These are phyloP conservation scores for Clavispora carvajalis DNA, from an alignment of 805 yeast genomes.

Conservation along the genomic window DNA sequence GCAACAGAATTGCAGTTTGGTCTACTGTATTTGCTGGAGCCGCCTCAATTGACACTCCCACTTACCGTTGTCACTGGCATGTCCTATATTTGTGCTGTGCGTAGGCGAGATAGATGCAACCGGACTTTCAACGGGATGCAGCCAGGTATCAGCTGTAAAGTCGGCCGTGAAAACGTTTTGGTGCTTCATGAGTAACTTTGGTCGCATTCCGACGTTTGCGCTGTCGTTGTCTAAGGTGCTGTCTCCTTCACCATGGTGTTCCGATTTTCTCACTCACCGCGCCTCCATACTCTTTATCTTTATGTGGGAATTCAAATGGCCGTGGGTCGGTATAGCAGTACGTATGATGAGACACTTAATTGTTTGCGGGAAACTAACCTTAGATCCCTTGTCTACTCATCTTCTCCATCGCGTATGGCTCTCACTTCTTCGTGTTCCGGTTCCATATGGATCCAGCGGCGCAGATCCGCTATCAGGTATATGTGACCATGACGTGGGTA, in stretches of 20 bases:
- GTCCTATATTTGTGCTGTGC: too few species aligned
- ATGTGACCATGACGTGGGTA: constrained; percentile 59
- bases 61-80: too few species aligned
- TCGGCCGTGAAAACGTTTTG: too few species aligned
- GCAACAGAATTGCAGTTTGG: too few species aligned
- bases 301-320: constrained; percentile 18
- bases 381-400: constrained; percentile 66
- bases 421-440: constrained; percentile 52
- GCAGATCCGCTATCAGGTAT: constrained; percentile 45
- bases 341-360: background rate
- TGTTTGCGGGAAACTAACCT: constrained; percentile 10
- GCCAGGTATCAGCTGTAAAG: too few species aligned
- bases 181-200: too few species aligned
- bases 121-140: too few species aligned
- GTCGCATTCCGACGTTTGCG: too few species aligned
- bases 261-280: background rate
- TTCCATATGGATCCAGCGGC: constrained; percentile 33
- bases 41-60: too few species aligned
- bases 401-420: constrained; percentile 53
- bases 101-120: too few species aligned
- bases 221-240: too few species aligned
- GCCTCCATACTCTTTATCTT: background rate
- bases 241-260: background rate
- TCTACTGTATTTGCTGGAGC: too few species aligned
- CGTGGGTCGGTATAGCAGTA: constrained; percentile 15